Evolutionary conservation across 2,329 filamentous ascomycete genomes (phyloP).

Genomic region (Ophiocordyceps camponoti-saundersi): DNA sequence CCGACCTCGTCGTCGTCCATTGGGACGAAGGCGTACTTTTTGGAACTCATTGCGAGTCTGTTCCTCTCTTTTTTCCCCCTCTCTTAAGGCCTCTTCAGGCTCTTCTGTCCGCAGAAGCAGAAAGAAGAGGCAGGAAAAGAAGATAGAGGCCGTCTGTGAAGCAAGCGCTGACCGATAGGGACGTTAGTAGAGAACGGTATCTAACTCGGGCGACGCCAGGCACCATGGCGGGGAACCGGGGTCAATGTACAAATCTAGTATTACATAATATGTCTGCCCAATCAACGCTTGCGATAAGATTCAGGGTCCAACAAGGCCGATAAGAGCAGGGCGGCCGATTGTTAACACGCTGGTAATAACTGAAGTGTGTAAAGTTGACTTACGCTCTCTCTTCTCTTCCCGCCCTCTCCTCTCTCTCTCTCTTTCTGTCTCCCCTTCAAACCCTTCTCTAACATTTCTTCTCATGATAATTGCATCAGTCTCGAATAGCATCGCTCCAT

Average conservation of each 20-base stretch:
- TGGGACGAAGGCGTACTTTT: slow-evolving; percentile 49
- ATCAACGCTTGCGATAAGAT: neutral
- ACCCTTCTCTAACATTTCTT: no score
- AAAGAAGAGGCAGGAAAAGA: no score
- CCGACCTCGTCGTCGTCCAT: slow-evolving; percentile 50
- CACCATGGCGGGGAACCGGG: neutral
- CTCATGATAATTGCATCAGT: neutral
- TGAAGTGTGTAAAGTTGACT: neutral
- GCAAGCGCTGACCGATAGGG: no score
- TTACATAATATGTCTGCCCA: neutral
- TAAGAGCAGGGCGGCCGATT: slow-evolving; percentile 5
- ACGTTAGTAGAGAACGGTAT: neutral
- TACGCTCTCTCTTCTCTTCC: neutral
- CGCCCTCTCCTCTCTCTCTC: neutral
- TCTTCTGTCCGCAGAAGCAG: no score
- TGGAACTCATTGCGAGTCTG: slow-evolving; percentile 26
- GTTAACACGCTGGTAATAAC: slow-evolving; percentile 19
- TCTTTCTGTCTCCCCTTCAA: neutral
- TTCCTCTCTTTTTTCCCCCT: no score
- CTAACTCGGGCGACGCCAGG: neutral
- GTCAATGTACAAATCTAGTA: no score
- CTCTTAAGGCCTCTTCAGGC: no score
- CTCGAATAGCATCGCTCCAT: neutral
- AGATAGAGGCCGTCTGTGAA: no score
- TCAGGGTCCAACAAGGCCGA: slow-evolving; percentile 6